phyloP scores from a whole-genome alignment of 345 rosid species.

The Brassica nigra region DNA sequence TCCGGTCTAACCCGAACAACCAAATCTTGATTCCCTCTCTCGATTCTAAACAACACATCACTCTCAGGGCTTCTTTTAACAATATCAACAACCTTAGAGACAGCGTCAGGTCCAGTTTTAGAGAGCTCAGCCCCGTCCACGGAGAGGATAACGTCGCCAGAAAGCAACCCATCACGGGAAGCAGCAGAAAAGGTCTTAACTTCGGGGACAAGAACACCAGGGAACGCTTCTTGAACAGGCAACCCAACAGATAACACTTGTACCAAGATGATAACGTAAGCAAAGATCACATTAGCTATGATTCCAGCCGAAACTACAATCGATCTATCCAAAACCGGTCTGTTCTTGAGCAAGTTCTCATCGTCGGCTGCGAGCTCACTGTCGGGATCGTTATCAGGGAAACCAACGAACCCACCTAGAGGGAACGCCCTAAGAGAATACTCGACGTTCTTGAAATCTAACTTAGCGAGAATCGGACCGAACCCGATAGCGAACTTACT shows the following conservation, averaged over 20 bases:
- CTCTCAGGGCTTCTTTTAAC: conserved; percentile 69
- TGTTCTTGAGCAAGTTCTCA: conserved; percentile 79
- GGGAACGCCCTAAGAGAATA: conserved; percentile 92
- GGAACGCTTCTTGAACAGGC: conserved; percentile 90
- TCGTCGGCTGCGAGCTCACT: conserved; percentile 81
- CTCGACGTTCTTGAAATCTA: conserved; percentile 82
- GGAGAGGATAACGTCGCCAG: conserved; percentile 78
- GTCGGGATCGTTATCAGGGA: conserved; percentile 97
- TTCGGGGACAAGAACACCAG: conserved; percentile 91
- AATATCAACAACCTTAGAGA: conserved; percentile 66
- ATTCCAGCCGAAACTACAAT: conserved; percentile 94
- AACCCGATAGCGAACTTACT: conserved; percentile 97
- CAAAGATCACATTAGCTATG: conserved; percentile 81
- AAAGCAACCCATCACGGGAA: conserved; percentile 82
- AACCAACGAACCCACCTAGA: conserved; percentile 92
- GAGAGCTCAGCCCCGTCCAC: conserved; percentile 63
- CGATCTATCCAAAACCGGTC: conserved; percentile 79
- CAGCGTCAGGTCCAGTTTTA: conserved; percentile 56
- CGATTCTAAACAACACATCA: conserved; percentile 65
- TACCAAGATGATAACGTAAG: conserved; percentile 67
- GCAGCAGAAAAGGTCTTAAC: conserved; percentile 86
- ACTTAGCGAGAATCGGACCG: conserved; percentile 90
- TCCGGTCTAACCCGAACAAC: conserved; percentile 75
- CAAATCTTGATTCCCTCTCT: conserved; percentile 58
- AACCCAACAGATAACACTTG: conserved; percentile 88